Evolutionary conservation across 345 rosid genomes (phyloP).

Genomic region (Lepidium africanum): DNA sequence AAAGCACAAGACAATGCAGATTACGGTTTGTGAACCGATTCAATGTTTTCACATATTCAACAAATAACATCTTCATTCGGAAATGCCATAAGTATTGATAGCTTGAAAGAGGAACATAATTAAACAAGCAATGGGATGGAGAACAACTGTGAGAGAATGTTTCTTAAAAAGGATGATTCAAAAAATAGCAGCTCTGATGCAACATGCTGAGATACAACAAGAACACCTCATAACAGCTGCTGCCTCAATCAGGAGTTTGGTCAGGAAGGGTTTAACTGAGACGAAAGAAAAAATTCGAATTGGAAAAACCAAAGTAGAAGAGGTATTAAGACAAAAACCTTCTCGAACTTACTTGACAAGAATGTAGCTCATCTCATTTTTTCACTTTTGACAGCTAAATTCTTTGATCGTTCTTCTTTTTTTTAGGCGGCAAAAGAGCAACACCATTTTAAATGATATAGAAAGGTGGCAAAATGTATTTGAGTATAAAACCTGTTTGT

Average conservation of each 20-base stretch:
- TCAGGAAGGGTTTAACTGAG: slow-evolving; percentile 81
- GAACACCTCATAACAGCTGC: slow-evolving; percentile 76
- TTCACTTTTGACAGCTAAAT: not conserved
- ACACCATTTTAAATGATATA: slow-evolving; percentile 74
- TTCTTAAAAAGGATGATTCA: no score
- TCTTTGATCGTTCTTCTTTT: not conserved
- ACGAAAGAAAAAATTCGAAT: slow-evolving; percentile 84
- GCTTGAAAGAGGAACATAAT: no score
- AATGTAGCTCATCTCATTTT: not conserved
- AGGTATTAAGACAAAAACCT: slow-evolving; percentile 38
- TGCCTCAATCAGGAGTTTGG: slow-evolving; percentile 72
- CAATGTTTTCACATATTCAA: no score
- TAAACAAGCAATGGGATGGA: no score
- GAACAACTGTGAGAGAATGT: no score
- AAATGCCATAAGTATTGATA: no score
- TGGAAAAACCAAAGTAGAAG: slow-evolving; percentile 89
- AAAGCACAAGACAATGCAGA: no score
- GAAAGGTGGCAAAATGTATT: slow-evolving; percentile 97
- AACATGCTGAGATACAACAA: no score
- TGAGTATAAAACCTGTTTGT: not conserved
- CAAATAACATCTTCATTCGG: no score
- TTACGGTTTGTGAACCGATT: no score
- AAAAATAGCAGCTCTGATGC: no score
- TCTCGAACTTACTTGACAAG: not conserved
- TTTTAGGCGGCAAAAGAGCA: slow-evolving; percentile 84